Base-by-base conservation (phyloP, 2,329 filamentous ascomycete species). In the Cladosporium sp. region DNA sequence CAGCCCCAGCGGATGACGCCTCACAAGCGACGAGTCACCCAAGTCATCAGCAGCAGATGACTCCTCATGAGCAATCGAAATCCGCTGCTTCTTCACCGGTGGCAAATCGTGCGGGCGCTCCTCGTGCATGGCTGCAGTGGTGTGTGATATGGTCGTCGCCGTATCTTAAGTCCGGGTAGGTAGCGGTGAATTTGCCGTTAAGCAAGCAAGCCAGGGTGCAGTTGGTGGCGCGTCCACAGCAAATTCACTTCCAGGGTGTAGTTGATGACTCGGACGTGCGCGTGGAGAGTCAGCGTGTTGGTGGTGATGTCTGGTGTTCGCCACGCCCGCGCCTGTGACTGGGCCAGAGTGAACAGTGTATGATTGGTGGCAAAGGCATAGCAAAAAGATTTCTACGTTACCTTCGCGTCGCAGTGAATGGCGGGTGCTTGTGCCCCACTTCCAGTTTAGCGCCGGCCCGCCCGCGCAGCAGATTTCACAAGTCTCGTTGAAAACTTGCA, bases 1-100 rank as follows among this genome's bases (percentile, higher is more conserved):
- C 70, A 98, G 84, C 36, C 90, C 90, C 57, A 97, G 82, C 44
- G 92, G 92, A 81, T 98, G 94, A 47, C 84, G 83, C 60, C 90
- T 90, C 63, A 96, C 86, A 72, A 81, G 77, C 34, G 66, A 73
- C 72, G 75, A 75, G 70, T 83, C 79, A 75, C 69, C 66, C 5
- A 69, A 44, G 44, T 60, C 68, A 32, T 66, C 65, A 21, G n/a
- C 55, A 21, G n/a, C 51, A 4, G 60, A 64, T 30, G 52, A 26
- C 55, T 55, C 60, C 11, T 62, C 44, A 58, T 63, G 61, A 38
- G 57, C 65, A 21, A 74, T 72, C 15, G 70, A 65, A 30, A 68
- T 65, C 60, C 65, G 69, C 41, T 64, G 64, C 51, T 61, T 73
- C 65, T 73, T 73, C 34, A 65, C 51, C 21, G 71, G 69, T 38